Percentiles rank a stretch among this genome's conserved stretches.
Evolutionary conservation across 768 basidiomycete species (phyloP).

Genomic region (Lentinus tigrinus): DNA sequence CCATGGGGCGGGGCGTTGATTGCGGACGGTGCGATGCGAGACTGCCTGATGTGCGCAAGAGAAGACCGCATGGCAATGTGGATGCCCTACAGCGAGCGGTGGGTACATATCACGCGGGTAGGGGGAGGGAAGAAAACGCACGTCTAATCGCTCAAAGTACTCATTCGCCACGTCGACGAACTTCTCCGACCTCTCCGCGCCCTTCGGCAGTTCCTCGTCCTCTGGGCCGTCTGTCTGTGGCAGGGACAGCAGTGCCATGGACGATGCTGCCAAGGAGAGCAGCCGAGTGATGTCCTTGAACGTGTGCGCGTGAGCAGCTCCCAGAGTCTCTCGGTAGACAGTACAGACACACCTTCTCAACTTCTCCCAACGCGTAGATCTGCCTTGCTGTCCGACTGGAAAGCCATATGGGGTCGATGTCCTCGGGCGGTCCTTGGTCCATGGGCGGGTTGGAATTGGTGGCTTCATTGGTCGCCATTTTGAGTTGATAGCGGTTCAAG

Average conservation of each 20-base stretch:
- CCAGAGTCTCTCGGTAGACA: not conserved
- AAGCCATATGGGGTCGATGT: conserved; percentile 78
- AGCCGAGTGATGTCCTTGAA: conserved; percentile 74
- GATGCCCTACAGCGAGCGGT: conserved; percentile 51
- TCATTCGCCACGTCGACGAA: conserved; percentile 84
- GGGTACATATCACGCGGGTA: not conserved
- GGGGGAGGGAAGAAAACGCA: conserved; percentile 31
- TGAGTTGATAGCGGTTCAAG: not conserved
- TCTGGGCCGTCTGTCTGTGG: conserved; percentile 76
- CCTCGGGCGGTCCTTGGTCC: conserved; percentile 19
- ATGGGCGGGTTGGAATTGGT: not conserved
- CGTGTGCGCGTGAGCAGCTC: not conserved
- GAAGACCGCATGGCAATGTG: conserved; percentile 76
- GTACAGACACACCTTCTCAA: conserved; percentile 60
- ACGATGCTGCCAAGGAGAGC: conserved; percentile 72
- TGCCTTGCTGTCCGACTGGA: conserved; percentile 80
- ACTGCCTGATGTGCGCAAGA: conserved; percentile 77
- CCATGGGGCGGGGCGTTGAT: conserved; percentile 74
- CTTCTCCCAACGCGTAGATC: conserved; percentile 76
- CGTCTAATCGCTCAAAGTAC: conserved; percentile 82
- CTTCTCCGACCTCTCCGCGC: conserved; percentile 81
- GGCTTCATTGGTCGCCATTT: not conserved
- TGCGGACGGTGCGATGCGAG: conserved; percentile 84
- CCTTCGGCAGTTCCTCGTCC: conserved; percentile 63
- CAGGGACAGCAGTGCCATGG: conserved; percentile 75